Percentiles rank a stretch among this genome's conserved stretches.
Conservation (phyloP, 148 eudicot species). For the Arbutus unedo region DNA sequence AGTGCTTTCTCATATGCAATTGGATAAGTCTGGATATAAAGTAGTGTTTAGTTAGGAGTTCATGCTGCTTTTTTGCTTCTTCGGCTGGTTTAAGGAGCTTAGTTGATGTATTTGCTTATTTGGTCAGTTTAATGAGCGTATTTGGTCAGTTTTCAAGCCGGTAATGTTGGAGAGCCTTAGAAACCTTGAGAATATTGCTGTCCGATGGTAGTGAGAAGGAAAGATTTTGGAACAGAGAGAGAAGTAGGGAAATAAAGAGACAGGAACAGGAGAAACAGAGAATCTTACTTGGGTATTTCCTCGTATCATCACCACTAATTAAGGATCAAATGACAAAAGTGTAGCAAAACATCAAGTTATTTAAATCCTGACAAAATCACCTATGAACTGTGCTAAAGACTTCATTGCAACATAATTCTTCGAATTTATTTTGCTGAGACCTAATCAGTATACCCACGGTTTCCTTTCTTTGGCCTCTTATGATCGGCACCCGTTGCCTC, state of each 20-base stretch:
- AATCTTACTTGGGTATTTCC: background rate
- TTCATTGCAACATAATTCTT: background rate
- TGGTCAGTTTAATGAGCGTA: background rate
- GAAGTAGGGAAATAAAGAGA: background rate
- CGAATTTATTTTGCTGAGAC: background rate
- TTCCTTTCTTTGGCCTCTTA: background rate
- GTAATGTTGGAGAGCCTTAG: background rate
- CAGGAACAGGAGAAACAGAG: background rate
- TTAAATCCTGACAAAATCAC: background rate
- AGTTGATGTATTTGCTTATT: background rate
- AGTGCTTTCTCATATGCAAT: background rate
- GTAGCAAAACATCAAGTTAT: background rate
- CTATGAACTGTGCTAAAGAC: background rate
- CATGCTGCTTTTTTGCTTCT: background rate
- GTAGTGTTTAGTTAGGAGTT: background rate
- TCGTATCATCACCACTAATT: background rate
- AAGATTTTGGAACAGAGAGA: background rate
- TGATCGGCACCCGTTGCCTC: background rate
- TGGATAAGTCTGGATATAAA: conserved; percentile 1
- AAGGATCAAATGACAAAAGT: background rate
- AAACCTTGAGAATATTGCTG: background rate
- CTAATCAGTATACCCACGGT: background rate
- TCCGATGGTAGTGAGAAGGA: background rate
- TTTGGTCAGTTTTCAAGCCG: background rate
- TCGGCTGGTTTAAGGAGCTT: background rate